Base-by-base conservation (phyloP, 2,329 filamentous ascomycete genomes). In the Venturia pyrina region DNA sequence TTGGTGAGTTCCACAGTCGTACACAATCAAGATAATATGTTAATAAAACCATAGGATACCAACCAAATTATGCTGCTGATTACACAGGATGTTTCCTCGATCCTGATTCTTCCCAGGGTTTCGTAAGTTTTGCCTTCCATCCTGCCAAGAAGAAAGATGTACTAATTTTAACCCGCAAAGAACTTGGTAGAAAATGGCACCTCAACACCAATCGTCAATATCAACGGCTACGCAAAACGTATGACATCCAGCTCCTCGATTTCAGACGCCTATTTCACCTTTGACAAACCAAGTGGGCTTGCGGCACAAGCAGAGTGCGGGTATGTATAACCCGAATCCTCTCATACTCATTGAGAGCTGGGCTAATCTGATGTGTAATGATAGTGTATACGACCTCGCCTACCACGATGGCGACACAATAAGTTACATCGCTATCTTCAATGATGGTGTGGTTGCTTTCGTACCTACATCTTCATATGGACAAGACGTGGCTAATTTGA, bases 361-460 rank as follows among this genome's bases (percentile, higher is more conserved):
- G 10, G 21, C n/a, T 34, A 17, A 28, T 10, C 15, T 53, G 32
- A 28, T 7, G 1, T 43, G 4, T 37, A 8, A n/a, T 46, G 8
- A 32, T 17, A 66, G 64, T 50, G 64, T 66, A 15, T 66, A 59
- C 44, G 64, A 66, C 40, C 57, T 66, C 21, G 41, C 44, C 21
- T 66, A 59, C 64, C 56, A 66, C 40, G 65, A 48, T 10, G 40
- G n/a, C 21, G 43, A 48, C 37, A 56, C 32, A 21, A 46, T 40
- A 32, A 50, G 44, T 19, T 61, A 43, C 43, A 34, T 66, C 24
- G 53, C 64, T n/a, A 32, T 66, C 28, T 66, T 44, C 64, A 21
- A 34, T 7, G 53, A 62, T 19, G 57, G 53, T 7, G 43, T 37
- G 6, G 32, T 66, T 1, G 64, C 53, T 3, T 63, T 62, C 56